Evolutionary conservation across 257 asterid genomes (phyloP).

Genomic region (Dorcoceras hygrometricum): DNA sequence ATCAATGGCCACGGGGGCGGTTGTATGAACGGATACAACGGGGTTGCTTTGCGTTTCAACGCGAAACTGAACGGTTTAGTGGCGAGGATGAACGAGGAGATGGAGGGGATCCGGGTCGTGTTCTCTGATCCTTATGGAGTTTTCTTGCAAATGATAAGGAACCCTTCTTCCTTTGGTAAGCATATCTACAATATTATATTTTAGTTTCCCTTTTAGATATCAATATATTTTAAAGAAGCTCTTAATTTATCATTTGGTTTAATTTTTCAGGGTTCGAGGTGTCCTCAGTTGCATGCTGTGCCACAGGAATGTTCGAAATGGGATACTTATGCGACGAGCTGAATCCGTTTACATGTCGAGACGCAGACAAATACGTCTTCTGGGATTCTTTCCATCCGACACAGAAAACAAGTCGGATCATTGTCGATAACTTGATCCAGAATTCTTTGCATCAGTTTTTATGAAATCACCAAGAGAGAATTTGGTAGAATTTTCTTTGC

Average conservation of each 20-base stretch:
- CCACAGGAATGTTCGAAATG: constrained; percentile 88
- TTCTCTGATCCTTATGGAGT: constrained; percentile 56
- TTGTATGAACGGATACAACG: constrained; percentile 65
- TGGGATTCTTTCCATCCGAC: constrained; percentile 98
- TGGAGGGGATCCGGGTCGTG: constrained; percentile 53
- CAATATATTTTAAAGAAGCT: too few relatives aligned
- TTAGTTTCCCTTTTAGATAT: too few relatives aligned
- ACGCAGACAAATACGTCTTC: constrained; percentile 72
- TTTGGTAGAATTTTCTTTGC: too few relatives aligned
- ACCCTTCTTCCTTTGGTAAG: constrained; percentile 65
- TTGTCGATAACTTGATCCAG: constrained; percentile 48
- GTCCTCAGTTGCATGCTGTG: constrained; percentile 74
- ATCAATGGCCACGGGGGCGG: constrained; percentile 59
- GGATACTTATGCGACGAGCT: constrained; percentile 62
- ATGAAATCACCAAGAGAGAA: constrained; percentile 20
- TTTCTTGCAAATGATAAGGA: constrained; percentile 45
- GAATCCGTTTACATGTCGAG: constrained; percentile 78
- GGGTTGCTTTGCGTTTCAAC: constrained; percentile 56
- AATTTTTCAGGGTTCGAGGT: constrained; percentile 70
- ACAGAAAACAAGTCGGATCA: constrained; percentile 51
- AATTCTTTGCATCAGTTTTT: constrained; percentile 38
- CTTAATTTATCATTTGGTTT: too few relatives aligned
- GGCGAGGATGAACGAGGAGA: constrained; percentile 47
- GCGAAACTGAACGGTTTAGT: constrained; percentile 41
- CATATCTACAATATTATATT: too few relatives aligned